Evolutionary conservation across 2,329 filamentous ascomycete genomes (phyloP).

Genomic region (Lachnellula cervina): DNA sequence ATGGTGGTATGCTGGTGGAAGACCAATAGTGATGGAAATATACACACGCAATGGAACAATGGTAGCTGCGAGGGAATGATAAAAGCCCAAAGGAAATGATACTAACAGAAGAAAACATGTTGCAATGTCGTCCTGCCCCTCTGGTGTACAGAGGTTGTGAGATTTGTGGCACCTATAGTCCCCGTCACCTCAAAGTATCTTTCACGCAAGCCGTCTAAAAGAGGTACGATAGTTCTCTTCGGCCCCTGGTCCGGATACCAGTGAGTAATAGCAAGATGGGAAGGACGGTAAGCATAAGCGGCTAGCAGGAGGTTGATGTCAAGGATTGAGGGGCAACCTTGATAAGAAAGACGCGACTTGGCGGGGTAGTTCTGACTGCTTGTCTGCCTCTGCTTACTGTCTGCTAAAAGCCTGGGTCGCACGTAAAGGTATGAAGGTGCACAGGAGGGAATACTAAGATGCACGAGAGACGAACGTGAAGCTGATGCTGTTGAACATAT

Average conservation of each 20-base stretch:
- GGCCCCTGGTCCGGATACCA: no score
- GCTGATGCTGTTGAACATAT: not conserved
- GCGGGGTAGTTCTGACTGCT: not conserved
- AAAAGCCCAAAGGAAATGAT: not conserved
- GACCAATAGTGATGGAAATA: not conserved
- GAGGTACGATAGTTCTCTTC: not conserved
- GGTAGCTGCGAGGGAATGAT: not conserved
- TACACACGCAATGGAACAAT: not conserved
- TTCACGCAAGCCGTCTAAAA: not conserved
- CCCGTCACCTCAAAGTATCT: not conserved
- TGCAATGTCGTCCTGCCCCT: not conserved
- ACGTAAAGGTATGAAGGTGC: not conserved
- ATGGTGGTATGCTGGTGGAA: not conserved
- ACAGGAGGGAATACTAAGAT: not conserved
- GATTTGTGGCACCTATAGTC: not conserved
- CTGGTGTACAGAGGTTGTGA: not conserved
- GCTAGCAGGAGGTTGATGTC: not conserved
- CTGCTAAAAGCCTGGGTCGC: not conserved
- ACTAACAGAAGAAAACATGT: slow-evolving; percentile 21
- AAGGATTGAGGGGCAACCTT: not conserved
- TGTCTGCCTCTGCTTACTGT: not conserved
- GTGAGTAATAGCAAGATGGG: not conserved
- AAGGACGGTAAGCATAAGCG: not conserved
- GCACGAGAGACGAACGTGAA: not conserved
- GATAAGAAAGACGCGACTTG: slow-evolving; percentile 1